phyloP scores from a whole-genome alignment of 116 monocot species.

The Zostera marina region DNA sequence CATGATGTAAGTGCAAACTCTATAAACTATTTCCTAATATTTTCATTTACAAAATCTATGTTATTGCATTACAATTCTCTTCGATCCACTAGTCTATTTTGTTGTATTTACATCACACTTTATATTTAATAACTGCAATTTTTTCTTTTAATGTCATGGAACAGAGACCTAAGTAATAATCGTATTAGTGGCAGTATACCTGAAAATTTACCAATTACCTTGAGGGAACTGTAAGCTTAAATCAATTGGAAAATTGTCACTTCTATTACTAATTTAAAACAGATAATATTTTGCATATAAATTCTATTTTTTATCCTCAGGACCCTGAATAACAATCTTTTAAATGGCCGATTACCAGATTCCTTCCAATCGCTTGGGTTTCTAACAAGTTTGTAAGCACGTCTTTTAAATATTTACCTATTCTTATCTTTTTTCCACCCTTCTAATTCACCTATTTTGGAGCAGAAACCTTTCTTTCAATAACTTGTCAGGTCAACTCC shows the following conservation, averaged over 20 bases:
- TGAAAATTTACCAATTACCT: conserved; percentile 60
- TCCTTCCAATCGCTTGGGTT: conserved; percentile 47
- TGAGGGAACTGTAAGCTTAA: conserved; percentile 54
- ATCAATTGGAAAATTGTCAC: neutral
- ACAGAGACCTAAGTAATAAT: conserved; percentile 93
- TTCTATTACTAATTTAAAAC: neutral
- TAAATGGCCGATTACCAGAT: conserved; percentile 75
- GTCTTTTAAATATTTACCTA: neutral
- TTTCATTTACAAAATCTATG: neutral
- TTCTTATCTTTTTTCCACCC: neutral
- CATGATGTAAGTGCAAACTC: conserved; percentile 45
- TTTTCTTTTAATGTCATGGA: conserved; percentile 7
- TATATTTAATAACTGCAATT: neutral
- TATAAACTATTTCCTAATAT: neutral
- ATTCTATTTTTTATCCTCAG: conserved; percentile 21
- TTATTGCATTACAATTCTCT: neutral
- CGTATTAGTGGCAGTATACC: conserved; percentile 93
- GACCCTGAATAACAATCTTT: conserved; percentile 60
- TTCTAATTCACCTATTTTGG: conserved; percentile 4
- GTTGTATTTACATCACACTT: neutral
- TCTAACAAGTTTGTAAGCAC: conserved; percentile 66
- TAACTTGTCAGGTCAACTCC: conserved; percentile 64
- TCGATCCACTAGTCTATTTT: too few relatives aligned
- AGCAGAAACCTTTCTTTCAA: conserved; percentile 77
- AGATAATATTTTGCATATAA: neutral